Evolutionary conservation across 306 rosid genomes (phyloP).

Genomic region (Nissolia schottii): DNA sequence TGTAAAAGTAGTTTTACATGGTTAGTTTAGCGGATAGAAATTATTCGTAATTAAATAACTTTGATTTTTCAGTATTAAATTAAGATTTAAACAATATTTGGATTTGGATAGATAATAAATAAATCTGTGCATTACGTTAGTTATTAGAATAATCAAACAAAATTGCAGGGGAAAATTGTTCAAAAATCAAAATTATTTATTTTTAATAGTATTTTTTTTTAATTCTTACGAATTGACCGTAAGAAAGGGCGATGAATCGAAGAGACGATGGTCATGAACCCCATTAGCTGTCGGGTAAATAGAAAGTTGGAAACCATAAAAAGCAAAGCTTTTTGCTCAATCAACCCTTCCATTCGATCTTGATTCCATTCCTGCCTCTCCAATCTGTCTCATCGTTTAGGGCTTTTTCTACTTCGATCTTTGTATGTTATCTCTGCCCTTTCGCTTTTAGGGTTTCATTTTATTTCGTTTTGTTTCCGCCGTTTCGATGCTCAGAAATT

Average conservation of each 20-base stretch:
- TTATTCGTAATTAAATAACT: too few relatives aligned
- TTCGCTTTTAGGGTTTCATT: slow-evolving; percentile 22
- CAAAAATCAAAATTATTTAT: too few relatives aligned
- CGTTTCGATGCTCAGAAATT: neutral
- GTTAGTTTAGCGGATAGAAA: too few relatives aligned
- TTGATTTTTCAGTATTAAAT: too few relatives aligned
- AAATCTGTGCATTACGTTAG: too few relatives aligned
- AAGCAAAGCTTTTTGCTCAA: neutral
- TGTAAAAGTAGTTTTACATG: too few relatives aligned
- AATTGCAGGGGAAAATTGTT: too few relatives aligned
- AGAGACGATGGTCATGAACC: neutral
- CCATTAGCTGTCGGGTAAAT: neutral
- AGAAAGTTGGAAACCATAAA: too few relatives aligned
- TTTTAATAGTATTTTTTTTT: too few relatives aligned
- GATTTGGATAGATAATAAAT: too few relatives aligned
- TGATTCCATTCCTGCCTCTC: neutral
- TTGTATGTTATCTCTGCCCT: neutral
- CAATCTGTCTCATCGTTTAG: neutral
- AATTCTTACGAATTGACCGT: neutral
- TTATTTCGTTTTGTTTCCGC: neutral
- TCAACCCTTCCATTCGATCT: neutral
- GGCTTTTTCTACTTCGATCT: neutral
- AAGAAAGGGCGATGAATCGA: neutral
- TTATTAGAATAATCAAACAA: too few relatives aligned
- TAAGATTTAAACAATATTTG: too few relatives aligned